Evolutionary conservation across 2,329 filamentous ascomycete species (phyloP).

Genomic region (Claviceps pusilla): DNA sequence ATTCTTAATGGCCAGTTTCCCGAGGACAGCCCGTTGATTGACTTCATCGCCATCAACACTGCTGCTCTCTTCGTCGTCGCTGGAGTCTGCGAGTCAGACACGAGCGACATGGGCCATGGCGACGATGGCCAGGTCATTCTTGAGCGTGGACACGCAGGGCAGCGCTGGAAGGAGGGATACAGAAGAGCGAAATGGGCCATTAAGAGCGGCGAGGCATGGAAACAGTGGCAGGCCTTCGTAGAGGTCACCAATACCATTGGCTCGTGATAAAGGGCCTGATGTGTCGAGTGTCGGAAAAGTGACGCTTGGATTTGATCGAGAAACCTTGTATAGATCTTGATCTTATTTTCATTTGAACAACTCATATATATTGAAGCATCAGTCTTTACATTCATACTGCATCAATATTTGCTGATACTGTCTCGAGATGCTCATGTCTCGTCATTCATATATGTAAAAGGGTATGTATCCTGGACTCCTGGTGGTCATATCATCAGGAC

Average conservation of each 20-base stretch:
- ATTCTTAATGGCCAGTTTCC: slow-evolving; percentile 61
- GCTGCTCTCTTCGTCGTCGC: slow-evolving; percentile 75
- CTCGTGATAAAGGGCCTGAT: not conserved
- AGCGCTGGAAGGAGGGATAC: slow-evolving; percentile 90
- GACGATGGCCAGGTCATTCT: slow-evolving; percentile 69
- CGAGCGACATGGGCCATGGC: slow-evolving; percentile 61
- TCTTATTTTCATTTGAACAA: no score
- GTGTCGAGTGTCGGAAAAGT: not conserved
- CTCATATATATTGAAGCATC: not conserved
- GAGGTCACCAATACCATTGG: slow-evolving; percentile 53
- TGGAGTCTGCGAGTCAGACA: slow-evolving; percentile 73
- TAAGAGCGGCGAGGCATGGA: slow-evolving; percentile 71
- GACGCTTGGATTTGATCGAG: not conserved
- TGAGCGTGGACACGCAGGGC: slow-evolving; percentile 71
- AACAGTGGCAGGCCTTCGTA: slow-evolving; percentile 70
- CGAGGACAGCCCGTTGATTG: slow-evolving; percentile 67
- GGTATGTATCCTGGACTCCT: not conserved
- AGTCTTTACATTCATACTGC: not conserved
- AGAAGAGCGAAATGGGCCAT: slow-evolving; percentile 78
- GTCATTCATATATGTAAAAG: not conserved
- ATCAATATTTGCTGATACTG: not conserved
- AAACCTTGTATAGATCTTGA: not conserved
- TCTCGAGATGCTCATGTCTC: not conserved
- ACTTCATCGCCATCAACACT: slow-evolving; percentile 91
- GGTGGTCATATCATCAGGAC: not conserved